Percentiles rank a stretch among this genome's conserved stretches.
These are phyloP conservation scores for Epithemia pelagica DNA, from an alignment of 108 stramenopile genomes.

Conservation along the genomic window DNA sequence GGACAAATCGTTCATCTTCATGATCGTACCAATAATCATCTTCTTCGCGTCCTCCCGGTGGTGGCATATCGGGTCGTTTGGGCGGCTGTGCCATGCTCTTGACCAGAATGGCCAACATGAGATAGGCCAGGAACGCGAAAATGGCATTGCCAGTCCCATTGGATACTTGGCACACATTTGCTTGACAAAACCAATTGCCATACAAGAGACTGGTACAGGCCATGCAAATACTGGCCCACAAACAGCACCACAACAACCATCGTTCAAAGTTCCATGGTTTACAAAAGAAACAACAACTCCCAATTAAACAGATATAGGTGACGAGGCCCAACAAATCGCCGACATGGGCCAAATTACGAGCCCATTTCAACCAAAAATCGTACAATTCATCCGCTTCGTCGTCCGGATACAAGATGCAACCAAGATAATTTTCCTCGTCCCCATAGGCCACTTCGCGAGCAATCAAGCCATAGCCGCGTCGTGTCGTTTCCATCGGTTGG, in stretches of 20 bases:
- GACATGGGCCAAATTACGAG: not conserved
- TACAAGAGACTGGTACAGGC: slow-evolving; percentile 2
- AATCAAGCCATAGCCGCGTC: slow-evolving; percentile 10
- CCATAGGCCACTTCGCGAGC: slow-evolving; percentile 5
- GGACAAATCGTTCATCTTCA: slow-evolving; percentile 6
- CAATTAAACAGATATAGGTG: too few species aligned
- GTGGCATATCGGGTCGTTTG: too few species aligned
- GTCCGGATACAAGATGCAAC: slow-evolving; percentile 5
- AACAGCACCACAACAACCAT: slow-evolving; percentile 11
- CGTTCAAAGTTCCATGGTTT: slow-evolving; percentile 1
- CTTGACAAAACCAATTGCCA: slow-evolving; percentile 7
- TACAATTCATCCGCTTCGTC: slow-evolving; percentile 2
- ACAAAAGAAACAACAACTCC: slow-evolving; percentile 4
- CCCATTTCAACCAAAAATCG: slow-evolving; percentile 5
- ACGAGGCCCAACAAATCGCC: too few species aligned
- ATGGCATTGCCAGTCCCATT: slow-evolving; percentile 5
- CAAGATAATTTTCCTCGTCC: not conserved
- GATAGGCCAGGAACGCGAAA: slow-evolving; percentile 5
- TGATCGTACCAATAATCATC: slow-evolving; percentile 10
- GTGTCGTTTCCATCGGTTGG: not conserved
- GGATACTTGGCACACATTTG: slow-evolving; percentile 7
- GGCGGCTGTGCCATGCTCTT: slow-evolving; percentile 12
- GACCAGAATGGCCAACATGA: slow-evolving; percentile 8
- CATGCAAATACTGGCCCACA: slow-evolving; percentile 5
- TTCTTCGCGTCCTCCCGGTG: too few species aligned